A percentile compares a stretch with the other conserved stretches of the same genome.
Conservation (phyloP, 2,329 filamentous ascomycete genomes). For the Gaeumannomyces sp. region DNA sequence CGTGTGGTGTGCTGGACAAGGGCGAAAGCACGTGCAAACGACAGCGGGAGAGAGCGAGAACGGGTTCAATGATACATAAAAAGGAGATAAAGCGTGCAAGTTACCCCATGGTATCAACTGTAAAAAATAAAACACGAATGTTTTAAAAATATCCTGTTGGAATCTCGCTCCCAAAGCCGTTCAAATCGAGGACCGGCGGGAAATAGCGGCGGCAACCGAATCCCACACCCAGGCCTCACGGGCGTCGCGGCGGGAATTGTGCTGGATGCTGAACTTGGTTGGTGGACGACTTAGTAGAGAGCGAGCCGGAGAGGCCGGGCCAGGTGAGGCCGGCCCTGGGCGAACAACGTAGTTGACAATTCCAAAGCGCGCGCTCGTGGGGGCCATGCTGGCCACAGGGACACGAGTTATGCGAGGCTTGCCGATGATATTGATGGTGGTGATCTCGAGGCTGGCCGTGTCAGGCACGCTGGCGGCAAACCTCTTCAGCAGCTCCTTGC, state of each 20-base stretch:
- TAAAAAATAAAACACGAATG: background rate
- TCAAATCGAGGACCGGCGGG: background rate
- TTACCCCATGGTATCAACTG: background rate
- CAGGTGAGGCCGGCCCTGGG: conserved; percentile 18
- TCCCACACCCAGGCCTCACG: conserved; percentile 32
- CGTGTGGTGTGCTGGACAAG: background rate
- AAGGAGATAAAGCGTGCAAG: background rate
- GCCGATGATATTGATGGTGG: conserved; percentile 49
- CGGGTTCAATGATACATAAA: background rate
- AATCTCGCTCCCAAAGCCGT: background rate
- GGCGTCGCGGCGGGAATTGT: conserved; percentile 17
- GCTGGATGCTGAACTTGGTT: conserved; percentile 27
- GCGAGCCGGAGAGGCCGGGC: conserved; percentile 17
- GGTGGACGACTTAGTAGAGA: conserved; percentile 8
- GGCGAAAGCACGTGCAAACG: background rate
- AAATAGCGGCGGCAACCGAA: conserved; percentile 22
- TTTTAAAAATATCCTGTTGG: background rate
- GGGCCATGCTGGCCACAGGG: conserved; percentile 27
- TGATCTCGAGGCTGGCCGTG: conserved; percentile 42
- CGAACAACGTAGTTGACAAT: conserved; percentile 31
- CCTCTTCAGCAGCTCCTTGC: conserved; percentile 47
- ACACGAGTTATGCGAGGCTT: conserved; percentile 40
- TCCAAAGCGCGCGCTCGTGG: conserved; percentile 25
- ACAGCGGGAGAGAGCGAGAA: background rate
- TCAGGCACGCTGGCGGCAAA: conserved; percentile 42